Percentiles rank a stretch among this genome's conserved stretches.
phyloP scores from a whole-genome alignment of 2,329 filamentous ascomycete genomes.

The Exophiala phaeomuriformis region DNA sequence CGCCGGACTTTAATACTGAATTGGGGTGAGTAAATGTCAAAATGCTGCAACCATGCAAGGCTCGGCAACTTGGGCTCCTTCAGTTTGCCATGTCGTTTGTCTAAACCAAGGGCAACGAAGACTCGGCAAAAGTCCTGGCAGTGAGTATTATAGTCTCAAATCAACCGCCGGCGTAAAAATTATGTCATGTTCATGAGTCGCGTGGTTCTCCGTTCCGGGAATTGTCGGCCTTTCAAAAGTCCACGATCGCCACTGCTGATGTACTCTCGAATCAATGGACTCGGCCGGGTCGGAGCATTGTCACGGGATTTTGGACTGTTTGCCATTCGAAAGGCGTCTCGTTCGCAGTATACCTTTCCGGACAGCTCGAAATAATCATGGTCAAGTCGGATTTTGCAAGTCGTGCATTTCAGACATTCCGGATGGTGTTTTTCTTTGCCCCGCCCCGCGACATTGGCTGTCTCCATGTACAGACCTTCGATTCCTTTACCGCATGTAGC shows the following conservation, averaged over 20 bases:
- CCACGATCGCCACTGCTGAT: conserved; percentile 25
- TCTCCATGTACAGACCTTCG: conserved; percentile 88
- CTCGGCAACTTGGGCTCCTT: no score
- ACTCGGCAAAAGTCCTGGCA: no score
- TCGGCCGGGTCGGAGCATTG: conserved; percentile 27
- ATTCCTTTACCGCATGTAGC: conserved; percentile 73
- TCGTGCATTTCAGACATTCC: conserved; percentile 72
- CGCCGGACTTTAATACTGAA: no score
- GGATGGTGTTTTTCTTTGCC: conserved; percentile 69
- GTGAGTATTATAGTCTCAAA: neutral
- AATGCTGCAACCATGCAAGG: no score
- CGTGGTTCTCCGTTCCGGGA: conserved; percentile 45
- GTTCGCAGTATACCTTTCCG: conserved; percentile 74
- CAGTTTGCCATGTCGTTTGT: no score
- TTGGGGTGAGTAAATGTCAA: no score
- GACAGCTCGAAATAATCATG: conserved; percentile 89
- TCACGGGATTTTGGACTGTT: conserved; percentile 21
- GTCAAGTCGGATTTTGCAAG: conserved; percentile 62
- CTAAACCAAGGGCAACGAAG: no score
- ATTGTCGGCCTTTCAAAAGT: conserved; percentile 33
- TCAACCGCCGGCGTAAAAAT: conserved; percentile 12
- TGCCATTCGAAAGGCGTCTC: conserved; percentile 59
- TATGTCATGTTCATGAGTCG: conserved; percentile 38
- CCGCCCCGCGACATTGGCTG: conserved; percentile 44
- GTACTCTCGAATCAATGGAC: conserved; percentile 26